These are phyloP conservation scores for Neurospora sp. DNA, from an alignment of 495 filamentous ascomycete genomes.

Conservation along the genomic window DNA sequence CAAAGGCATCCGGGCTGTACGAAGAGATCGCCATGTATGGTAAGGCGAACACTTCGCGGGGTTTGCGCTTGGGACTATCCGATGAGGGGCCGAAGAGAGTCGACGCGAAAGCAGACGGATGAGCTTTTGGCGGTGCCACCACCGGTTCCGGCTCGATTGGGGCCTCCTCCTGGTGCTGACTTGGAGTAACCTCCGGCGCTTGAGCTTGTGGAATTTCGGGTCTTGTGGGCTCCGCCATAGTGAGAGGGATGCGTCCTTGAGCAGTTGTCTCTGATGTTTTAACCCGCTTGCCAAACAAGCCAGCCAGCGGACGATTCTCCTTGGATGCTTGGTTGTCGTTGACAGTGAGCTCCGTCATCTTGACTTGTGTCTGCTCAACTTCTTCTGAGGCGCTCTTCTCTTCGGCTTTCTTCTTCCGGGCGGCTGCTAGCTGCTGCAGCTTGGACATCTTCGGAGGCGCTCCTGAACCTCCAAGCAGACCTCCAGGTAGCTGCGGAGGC, in stretches of 20 bases:
- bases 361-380: conserved; percentile 18
- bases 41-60: conserved; percentile 36
- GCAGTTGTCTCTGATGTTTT: conserved; percentile 18
- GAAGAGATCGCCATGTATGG: conserved; percentile 38
- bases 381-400: conserved; percentile 39
- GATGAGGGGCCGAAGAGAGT: conserved; percentile 48
- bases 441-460: conserved; percentile 70
- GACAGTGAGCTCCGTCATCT: conserved; percentile 19
- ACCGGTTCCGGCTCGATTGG: neutral
- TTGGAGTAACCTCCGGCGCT: neutral
- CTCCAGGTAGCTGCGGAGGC: conserved; percentile 49
- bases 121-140: conserved; percentile 3
- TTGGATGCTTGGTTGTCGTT: conserved; percentile 6
- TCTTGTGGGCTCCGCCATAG: conserved; percentile 7
- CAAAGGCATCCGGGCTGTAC: conserved; percentile 51
- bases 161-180: neutral
- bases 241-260: conserved; percentile 10
- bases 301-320: conserved; percentile 13
- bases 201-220: neutral
- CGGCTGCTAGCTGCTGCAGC: conserved; percentile 78
- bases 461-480: conserved; percentile 66
- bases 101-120: conserved; percentile 60
- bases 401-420: conserved; percentile 74
- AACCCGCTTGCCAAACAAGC: conserved; percentile 20
- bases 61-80: conserved; percentile 22